Percentiles rank a stretch among this genome's conserved stretches.
Conservation (phyloP, 345 rosid genomes). For the Brassica nigra region DNA sequence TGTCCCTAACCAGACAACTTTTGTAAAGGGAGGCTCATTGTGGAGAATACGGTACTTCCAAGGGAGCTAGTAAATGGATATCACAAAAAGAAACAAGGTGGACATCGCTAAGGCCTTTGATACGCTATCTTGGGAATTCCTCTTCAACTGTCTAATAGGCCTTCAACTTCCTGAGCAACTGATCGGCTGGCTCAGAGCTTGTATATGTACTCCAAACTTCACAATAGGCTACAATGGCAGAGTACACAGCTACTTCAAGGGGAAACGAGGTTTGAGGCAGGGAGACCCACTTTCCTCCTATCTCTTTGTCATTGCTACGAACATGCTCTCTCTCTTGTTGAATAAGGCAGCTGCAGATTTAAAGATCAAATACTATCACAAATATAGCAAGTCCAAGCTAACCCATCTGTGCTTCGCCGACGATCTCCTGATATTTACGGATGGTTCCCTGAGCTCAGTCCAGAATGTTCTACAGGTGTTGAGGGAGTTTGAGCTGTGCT, state of each 20-base stretch:
- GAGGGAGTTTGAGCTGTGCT: too few species aligned
- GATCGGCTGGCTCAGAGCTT: background rate
- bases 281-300: background rate
- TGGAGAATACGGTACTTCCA: background rate
- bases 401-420: too few species aligned
- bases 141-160: background rate
- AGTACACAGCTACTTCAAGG: background rate
- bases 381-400: too few species aligned
- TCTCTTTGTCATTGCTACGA: background rate
- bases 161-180: background rate
- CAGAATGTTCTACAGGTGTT: too few species aligned
- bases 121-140: background rate
- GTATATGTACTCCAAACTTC: background rate
- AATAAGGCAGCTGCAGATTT: background rate
- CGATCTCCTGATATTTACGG: too few species aligned
- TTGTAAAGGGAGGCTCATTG: too few species aligned
- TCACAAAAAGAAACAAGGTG: background rate
- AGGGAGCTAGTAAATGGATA: background rate
- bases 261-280: background rate
- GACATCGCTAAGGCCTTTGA: background rate
- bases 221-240: background rate
- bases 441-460: too few species aligned
- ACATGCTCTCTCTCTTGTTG: background rate
- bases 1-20: too few species aligned
- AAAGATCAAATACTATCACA: background rate